Conservation (phyloP, 345 rosid species). For the Acer yangbiense region DNA sequence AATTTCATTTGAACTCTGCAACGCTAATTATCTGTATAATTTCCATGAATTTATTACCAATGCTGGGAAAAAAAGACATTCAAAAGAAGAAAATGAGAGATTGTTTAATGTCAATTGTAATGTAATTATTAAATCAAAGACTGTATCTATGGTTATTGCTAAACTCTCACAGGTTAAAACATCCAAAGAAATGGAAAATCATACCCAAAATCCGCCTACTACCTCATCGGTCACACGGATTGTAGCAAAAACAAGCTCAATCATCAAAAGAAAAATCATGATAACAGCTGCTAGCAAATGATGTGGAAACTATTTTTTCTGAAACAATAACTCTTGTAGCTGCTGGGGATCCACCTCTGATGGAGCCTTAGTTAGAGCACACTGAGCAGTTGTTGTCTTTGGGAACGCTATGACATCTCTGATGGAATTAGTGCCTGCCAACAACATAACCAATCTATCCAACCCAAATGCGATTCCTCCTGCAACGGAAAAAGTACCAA, state of each 20-base stretch:
- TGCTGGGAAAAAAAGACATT: too few species aligned
- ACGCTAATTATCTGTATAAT: too few species aligned
- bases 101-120: too few species aligned
- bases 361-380: slow-evolving; percentile 88
- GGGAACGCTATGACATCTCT: slow-evolving; percentile 98
- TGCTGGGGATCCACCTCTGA: slow-evolving; percentile 89
- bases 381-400: slow-evolving; percentile 92
- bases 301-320: slow-evolving; percentile 27
- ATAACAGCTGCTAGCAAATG: background rate
- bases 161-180: too few species aligned
- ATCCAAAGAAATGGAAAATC: background rate
- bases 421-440: slow-evolving; percentile 76
- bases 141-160: too few species aligned
- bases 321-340: slow-evolving; percentile 69
- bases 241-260: background rate
- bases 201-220: background rate
- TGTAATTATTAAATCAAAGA: too few species aligned
- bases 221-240: too few species aligned
- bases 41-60: too few species aligned
- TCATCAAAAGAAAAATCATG: background rate
- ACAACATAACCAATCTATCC: slow-evolving; percentile 90
- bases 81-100: too few species aligned
- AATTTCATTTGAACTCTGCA: too few species aligned
- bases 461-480: slow-evolving; percentile 95
- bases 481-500: slow-evolving; percentile 23